Base-by-base conservation (phyloP, 164 flowering plant genomes). In the Chimonanthus praecox region DNA sequence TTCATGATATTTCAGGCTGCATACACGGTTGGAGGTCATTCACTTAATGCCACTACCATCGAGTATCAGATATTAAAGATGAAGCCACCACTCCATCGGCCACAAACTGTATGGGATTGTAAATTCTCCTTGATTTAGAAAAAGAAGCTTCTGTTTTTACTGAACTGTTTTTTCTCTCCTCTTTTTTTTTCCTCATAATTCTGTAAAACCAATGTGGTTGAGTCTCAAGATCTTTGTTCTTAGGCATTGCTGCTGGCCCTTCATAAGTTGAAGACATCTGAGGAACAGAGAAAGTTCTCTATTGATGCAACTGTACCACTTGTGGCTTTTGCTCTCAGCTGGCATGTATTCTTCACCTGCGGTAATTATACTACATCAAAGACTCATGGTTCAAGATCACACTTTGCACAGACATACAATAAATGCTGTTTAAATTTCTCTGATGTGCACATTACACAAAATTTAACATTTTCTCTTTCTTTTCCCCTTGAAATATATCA, bases 341-440 rank as follows among this genome's bases (percentile, higher is more conserved):
- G 97, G 97, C 68, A 86, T 87, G 91, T 84, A 89, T 79, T 91
- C 97, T 10, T 91, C 94, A 6, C 97, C 97, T 47, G 92, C 87
- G 80, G 97, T 91, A 85, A 82, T n/a, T 4, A 64, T 64, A 43
- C 54, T 65, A 50, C 4, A 20, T 44, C 66, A 54, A 13, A 11
- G 60, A 54, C 16, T 54, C 60, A 11, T 6, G 15, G 2, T 54
- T 54, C 16, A n/a, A 54, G 11, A 0, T 54, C 16, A 5, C 16
- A 54, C 16, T 54, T 13, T 54, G 4, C 4, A 11, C 60, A 4
- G 15, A 54, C 15, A 13, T n/a, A 54, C 16, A 11, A n/a, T 54
- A 54, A 54, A 11, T 54, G 4, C 16, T 54, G 16, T 54, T 54
- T 54, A 2, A 54, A 11, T 54, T 54, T 11, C 60, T 54, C 2